These are phyloP conservation scores for Suillus cothurnatus DNA, from an alignment of 768 basidiomycete genomes.

Conservation along the genomic window DNA sequence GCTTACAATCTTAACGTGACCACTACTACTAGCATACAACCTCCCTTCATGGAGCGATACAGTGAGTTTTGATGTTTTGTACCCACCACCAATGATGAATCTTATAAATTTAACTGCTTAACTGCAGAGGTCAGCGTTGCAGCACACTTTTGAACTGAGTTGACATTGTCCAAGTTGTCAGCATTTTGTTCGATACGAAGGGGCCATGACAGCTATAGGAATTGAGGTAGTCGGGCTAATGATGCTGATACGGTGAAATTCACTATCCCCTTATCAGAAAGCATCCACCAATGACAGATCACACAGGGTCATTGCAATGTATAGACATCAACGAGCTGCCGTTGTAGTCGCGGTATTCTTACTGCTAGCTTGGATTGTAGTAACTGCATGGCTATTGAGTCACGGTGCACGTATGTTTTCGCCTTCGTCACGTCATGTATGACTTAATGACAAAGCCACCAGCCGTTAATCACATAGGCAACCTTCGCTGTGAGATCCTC, in stretches of 20 bases:
- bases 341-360: slow-evolving; percentile 26
- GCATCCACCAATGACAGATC: not conserved
- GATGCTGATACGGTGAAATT: slow-evolving; percentile 49
- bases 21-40: slow-evolving; percentile 17
- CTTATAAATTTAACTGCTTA: not conserved
- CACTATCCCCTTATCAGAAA: not conserved
- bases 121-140: not conserved
- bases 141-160: not conserved
- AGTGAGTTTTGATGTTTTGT: not conserved
- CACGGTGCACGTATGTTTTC: slow-evolving; percentile 46
- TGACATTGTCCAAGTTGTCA: slow-evolving; percentile 36
- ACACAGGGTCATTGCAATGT: slow-evolving; percentile 23
- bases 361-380: slow-evolving; percentile 44
- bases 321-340: slow-evolving; percentile 7
- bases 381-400: slow-evolving; percentile 57
- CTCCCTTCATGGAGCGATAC: slow-evolving; percentile 16
- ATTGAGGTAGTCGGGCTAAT: slow-evolving; percentile 42
- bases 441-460: not conserved
- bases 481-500: slow-evolving; percentile 14
- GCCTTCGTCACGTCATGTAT: not conserved
- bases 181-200: slow-evolving; percentile 55
- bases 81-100: slow-evolving; percentile 3
- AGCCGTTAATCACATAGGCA: slow-evolving; percentile 16
- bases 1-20: not conserved
- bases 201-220: slow-evolving; percentile 45